Evolutionary conservation across 768 basidiomycete genomes (phyloP), one percentile per base, ranked within the genome.

Genomic region (Collybia nuda): DNA sequence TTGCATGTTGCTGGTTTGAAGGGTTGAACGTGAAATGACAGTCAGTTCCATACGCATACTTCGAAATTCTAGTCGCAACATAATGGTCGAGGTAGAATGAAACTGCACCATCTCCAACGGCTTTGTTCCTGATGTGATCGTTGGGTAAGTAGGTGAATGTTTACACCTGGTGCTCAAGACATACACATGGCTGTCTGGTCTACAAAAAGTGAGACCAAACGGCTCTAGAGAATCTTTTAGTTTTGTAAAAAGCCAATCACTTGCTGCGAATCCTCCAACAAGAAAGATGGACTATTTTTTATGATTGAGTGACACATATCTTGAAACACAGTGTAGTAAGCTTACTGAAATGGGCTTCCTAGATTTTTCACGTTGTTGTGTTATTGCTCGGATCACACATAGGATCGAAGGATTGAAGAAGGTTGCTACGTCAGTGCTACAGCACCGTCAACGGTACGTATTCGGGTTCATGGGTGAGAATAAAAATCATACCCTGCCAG

Each of bases 181-280:
- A 5, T 45, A 59, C 58, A 59, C 28, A 35, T 59, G 58, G 12
- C 48, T 53, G 36, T 59, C 56, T n/a, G 58, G 58, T 26, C 58
- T 55, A 48, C 35, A 44, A 32, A 52, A 23, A 3, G 52, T 53
- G n/a, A 65, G 35, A 1, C 63, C 66, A 19, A 50, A 51, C 6
- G 49, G 46, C 15, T 50, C 43, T 11, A 70, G 47, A 17, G 44
- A 35, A 1, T 52, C 45, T 36, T 66, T 58, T 15, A 77, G 49
- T 22, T 38, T 64, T 12, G 56, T 51, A 29, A 70, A 77, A 7
- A 78, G 64, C 69, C 71, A 78, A 42, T 74, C 70, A 38, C 65
- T 78, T 3, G 70, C 70, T 6, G 73, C 70, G 39, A 78, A 76
- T 7, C 75, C 74, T 8, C 76, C 76, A n/a, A 77, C 69, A 14